Conservation (phyloP, 129 eudicot genomes). For the Flaveria bidentis region DNA sequence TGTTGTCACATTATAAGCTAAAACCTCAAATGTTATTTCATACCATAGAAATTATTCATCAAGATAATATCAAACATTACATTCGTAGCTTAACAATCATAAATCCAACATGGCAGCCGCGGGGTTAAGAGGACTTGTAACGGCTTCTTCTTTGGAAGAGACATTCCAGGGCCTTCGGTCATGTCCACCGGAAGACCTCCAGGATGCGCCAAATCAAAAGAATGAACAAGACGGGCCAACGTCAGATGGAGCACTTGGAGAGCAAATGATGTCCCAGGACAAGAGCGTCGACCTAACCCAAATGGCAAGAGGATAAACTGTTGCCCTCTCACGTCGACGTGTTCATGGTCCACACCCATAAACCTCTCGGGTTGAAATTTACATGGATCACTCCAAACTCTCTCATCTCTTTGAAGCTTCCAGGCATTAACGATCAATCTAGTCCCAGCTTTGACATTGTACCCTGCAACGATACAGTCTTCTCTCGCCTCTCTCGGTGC, state of each 20-base stretch:
- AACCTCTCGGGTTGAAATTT: conserved; percentile 43
- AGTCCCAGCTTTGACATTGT: conserved; percentile 38
- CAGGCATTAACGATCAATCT: conserved; percentile 30
- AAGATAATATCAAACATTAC: neutral
- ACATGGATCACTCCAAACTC: conserved; percentile 30
- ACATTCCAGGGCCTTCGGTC: conserved; percentile 48
- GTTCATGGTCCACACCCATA: conserved; percentile 30
- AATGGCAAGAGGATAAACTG: conserved; percentile 38
- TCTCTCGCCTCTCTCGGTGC: conserved; percentile 24
- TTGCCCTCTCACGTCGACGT: conserved; percentile 35
- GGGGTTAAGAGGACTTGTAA: conserved; percentile 40
- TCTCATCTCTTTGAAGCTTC: conserved; percentile 43
- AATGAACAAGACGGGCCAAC: conserved; percentile 48
- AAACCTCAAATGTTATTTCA: neutral
- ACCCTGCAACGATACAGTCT: conserved; percentile 32
- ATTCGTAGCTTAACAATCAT: neutral
- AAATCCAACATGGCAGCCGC: conserved; percentile 19
- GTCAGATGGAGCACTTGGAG: conserved; percentile 35
- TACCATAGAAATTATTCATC: neutral
- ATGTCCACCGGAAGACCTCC: conserved; percentile 33
- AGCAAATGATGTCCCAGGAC: conserved; percentile 41
- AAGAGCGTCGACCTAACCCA: conserved; percentile 51
- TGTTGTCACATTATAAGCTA: neutral
- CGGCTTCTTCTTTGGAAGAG: conserved; percentile 34
- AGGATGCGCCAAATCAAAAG: conserved; percentile 35